Conservation (phyloP, 345 rosid species). For the Erodium maritimum region DNA sequence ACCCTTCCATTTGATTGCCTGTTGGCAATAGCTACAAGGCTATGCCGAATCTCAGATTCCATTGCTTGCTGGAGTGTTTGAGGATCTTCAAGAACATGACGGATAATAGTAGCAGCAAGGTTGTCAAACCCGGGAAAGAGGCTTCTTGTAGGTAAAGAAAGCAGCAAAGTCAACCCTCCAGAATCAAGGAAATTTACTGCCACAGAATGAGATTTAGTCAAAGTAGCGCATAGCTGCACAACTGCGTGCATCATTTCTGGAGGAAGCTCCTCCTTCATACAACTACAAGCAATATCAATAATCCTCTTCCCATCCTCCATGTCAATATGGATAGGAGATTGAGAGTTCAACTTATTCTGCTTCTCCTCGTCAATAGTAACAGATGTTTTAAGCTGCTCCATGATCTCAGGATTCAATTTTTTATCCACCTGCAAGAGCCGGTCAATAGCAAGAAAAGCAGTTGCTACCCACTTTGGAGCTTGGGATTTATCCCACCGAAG, state of each 20-base stretch:
- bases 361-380: conserved; percentile 58
- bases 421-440: conserved; percentile 77
- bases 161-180: conserved; percentile 69
- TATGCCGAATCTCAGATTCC: conserved; percentile 92
- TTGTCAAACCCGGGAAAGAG: conserved; percentile 89
- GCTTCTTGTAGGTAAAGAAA: conserved; percentile 70
- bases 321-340: conserved; percentile 38
- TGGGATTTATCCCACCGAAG: conserved; percentile 44
- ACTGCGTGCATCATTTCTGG: conserved; percentile 91
- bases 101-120: conserved; percentile 72
- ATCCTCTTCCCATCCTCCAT: conserved; percentile 58
- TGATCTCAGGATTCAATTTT: conserved; percentile 58
- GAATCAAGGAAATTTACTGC: conserved; percentile 81
- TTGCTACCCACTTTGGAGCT: conserved; percentile 89
- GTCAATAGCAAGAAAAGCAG: conserved; percentile 90
- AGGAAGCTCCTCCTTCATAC: conserved; percentile 62
- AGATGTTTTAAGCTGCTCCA: conserved; percentile 54
- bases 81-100: conserved; percentile 91
- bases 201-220: conserved; percentile 63
- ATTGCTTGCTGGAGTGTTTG: conserved; percentile 93
- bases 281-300: conserved; percentile 79
- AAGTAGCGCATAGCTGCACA: conserved; percentile 75
- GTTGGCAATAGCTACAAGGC: conserved; percentile 62
- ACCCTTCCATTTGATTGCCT: conserved; percentile 78
- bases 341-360: conserved; percentile 47